A percentile compares a stretch with the other conserved stretches of the same genome.
phyloP scores from a whole-genome alignment of 805 yeast genomes.

The Blastobotrys americana region DNA sequence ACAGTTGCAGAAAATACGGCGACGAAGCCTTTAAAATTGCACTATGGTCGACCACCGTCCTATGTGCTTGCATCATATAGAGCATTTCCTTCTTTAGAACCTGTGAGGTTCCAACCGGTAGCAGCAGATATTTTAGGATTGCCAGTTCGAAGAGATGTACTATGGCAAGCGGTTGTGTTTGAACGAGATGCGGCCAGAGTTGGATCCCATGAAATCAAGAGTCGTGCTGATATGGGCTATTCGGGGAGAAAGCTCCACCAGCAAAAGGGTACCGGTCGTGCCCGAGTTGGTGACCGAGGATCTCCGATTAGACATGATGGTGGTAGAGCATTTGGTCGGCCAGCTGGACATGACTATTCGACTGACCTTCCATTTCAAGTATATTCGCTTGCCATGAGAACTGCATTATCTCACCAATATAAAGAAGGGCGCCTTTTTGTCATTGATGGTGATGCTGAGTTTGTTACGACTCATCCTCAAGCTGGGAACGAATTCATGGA shows the following conservation, averaged over 20 bases:
- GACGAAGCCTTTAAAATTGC: not conserved
- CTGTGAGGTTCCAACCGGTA: constrained; percentile 67
- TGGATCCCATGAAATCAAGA: constrained; percentile 80
- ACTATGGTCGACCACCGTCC: constrained; percentile 16
- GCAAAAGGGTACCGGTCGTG: constrained; percentile 92
- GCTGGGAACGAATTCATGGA: constrained; percentile 47
- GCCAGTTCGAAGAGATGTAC: constrained; percentile 80
- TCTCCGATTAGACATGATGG: constrained; percentile 90
- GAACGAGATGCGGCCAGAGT: constrained; percentile 88
- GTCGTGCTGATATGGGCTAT: constrained; percentile 79
- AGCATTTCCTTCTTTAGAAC: constrained; percentile 86
- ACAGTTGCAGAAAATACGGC: no score
- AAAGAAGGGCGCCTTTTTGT: constrained; percentile 64
- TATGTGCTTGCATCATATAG: constrained; percentile 73
- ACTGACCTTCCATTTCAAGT: constrained; percentile 68
- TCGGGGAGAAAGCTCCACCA: constrained; percentile 75
- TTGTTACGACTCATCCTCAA: constrained; percentile 30
- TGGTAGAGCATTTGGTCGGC: constrained; percentile 80
- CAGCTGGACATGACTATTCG: constrained; percentile 83
- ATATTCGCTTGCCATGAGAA: constrained; percentile 68
- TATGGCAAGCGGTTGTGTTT: constrained; percentile 90
- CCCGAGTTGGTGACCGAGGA: constrained; percentile 93
- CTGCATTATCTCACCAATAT: constrained; percentile 77
- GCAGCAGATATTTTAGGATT: constrained; percentile 60
- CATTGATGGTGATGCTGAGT: constrained; percentile 47